A percentile compares a stretch with the other conserved stretches of the same genome.
phyloP scores from a whole-genome alignment of 768 basidiomycete species.

The Arthromyces matolae region DNA sequence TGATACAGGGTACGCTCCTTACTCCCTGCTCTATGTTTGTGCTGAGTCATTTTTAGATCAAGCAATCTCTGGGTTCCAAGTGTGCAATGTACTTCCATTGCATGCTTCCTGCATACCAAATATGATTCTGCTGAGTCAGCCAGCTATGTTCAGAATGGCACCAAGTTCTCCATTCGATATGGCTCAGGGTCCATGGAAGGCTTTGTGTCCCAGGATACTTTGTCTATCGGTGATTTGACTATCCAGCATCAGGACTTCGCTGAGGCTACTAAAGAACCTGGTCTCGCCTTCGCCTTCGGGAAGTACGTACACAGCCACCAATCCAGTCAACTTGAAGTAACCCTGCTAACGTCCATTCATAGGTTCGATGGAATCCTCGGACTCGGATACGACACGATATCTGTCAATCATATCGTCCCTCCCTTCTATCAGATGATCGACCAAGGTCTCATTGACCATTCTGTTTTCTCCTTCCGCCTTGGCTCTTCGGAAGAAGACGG shows the following conservation, averaged over 20 bases:
- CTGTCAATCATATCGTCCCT: conserved; percentile 88
- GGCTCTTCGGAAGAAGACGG: conserved; percentile 84
- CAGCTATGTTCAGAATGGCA: conserved; percentile 87
- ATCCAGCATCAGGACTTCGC: conserved; percentile 84
- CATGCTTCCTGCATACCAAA: conserved; percentile 92
- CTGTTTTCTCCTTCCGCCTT: conserved; percentile 93
- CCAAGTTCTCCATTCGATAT: conserved; percentile 87
- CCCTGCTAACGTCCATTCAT: too few species aligned
- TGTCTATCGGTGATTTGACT: conserved; percentile 79
- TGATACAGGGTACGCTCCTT: conserved; percentile 69
- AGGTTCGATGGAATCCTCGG: conserved; percentile 97
- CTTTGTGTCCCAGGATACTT: conserved; percentile 80
- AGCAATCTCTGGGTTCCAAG: conserved; percentile 96
- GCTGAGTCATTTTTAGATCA: conserved; percentile 63
- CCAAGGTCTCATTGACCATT: conserved; percentile 73
- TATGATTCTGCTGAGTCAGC: conserved; percentile 79
- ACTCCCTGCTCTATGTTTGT: too few species aligned
- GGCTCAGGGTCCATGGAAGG: conserved; percentile 97
- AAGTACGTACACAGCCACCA: conserved; percentile 50
- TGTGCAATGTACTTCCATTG: conserved; percentile 75
- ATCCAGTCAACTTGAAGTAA: neutral
- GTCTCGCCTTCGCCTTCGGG: conserved; percentile 95
- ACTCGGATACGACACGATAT: conserved; percentile 91
- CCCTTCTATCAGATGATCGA: conserved; percentile 94
- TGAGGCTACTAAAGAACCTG: conserved; percentile 94